A percentile compares a stretch with the other conserved stretches of the same genome.
Conservation (phyloP, 805 yeast genomes). For the Suhomyces faveliae region DNA sequence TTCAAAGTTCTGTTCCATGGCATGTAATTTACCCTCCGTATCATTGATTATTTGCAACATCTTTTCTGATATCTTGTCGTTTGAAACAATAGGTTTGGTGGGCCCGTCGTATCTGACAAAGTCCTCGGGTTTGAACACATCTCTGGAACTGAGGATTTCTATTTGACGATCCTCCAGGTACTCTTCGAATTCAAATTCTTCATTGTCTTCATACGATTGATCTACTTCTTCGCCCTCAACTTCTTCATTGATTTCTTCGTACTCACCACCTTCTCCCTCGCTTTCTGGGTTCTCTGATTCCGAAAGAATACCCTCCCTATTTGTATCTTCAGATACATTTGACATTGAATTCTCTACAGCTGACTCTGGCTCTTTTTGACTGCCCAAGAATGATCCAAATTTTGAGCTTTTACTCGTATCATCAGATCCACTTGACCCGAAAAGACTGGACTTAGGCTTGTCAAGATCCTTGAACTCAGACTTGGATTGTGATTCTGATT, state of each 20-base stretch:
- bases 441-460: background rate
- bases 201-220: slow-evolving; percentile 6
- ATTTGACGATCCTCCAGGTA: background rate
- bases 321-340: too few species aligned
- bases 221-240: slow-evolving; percentile 1
- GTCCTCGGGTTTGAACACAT: background rate
- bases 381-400: background rate
- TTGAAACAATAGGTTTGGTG: slow-evolving; percentile 4
- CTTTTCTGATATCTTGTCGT: slow-evolving; percentile 13
- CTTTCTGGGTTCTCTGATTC: background rate
- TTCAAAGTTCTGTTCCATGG: slow-evolving; percentile 21
- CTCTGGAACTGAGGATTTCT: slow-evolving; percentile 7
- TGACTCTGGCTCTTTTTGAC: background rate
- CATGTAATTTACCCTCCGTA: slow-evolving; percentile 25
- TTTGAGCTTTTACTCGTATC: background rate
- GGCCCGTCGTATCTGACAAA: slow-evolving; percentile 20
- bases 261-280: background rate
- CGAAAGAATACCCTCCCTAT: background rate
- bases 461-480: too few species aligned
- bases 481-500: background rate
- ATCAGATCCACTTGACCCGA: background rate
- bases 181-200: slow-evolving; percentile 6
- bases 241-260: background rate
- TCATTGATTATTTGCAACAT: slow-evolving; percentile 21
- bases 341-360: background rate